Conservation (phyloP, 2,329 filamentous ascomycete species). For the Colletotrichum sansevieriae region DNA sequence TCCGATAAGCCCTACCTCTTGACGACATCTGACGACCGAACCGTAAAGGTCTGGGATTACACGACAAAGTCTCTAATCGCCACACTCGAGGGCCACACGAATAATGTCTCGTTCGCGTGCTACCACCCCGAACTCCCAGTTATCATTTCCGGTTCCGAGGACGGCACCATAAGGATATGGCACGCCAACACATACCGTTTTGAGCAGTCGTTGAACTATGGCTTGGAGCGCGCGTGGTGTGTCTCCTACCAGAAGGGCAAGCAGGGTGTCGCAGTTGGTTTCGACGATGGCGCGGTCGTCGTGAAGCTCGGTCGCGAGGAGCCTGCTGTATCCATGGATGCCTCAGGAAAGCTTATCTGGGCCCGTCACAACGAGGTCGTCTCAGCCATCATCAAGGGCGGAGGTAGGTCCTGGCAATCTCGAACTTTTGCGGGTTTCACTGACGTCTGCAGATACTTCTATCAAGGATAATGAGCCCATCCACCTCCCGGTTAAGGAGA, state of each 20-base stretch:
- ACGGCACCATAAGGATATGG: constrained; percentile 98
- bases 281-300: constrained; percentile 97
- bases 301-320: constrained; percentile 98
- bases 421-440: constrained; percentile 17
- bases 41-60: constrained; percentile 98
- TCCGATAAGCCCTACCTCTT: constrained; percentile 88
- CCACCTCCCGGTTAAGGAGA: constrained; percentile 89
- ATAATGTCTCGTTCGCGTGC: constrained; percentile 97
- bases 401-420: constrained; percentile 60
- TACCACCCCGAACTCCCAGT: constrained; percentile 97
- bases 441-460: constrained; percentile 70
- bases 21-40: constrained; percentile 88
- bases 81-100: constrained; percentile 95
- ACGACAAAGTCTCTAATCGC: constrained; percentile 98
- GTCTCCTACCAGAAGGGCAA: constrained; percentile 94
- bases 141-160: constrained; percentile 97
- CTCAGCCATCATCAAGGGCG: constrained; percentile 94
- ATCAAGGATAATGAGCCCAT: constrained; percentile 93
- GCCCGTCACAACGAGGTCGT: constrained; percentile 95
- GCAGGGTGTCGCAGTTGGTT: constrained; percentile 95
- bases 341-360: constrained; percentile 96
- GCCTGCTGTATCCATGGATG: constrained; percentile 97
- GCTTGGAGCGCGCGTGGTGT: constrained; percentile 96
- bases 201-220: constrained; percentile 96
- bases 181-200: constrained; percentile 97